phyloP scores from a whole-genome alignment of 2,329 filamentous ascomycete genomes.

The Colletotrichum liaoningense region DNA sequence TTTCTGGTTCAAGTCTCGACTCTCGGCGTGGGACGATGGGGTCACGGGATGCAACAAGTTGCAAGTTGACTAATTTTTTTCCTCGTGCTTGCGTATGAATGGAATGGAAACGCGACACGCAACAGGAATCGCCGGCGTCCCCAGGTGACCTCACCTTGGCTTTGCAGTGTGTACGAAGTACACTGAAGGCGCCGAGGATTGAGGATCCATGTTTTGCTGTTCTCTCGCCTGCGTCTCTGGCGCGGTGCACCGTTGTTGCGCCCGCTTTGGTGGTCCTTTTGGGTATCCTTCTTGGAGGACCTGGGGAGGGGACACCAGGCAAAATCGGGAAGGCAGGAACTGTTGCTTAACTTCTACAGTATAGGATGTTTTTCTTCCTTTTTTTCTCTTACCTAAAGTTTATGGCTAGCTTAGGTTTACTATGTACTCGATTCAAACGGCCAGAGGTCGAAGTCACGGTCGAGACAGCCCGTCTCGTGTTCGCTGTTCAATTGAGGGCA shows the following conservation, averaged over 20 bases:
- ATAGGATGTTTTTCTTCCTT: background rate
- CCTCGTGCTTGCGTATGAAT: background rate
- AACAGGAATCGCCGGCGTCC: background rate
- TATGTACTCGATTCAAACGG: conserved; percentile 3
- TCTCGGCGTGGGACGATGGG: background rate
- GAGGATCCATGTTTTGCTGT: background rate
- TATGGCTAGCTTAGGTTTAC: background rate
- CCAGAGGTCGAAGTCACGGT: no score
- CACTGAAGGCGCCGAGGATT: conserved; percentile 7
- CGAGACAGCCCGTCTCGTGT: conserved; percentile 4
- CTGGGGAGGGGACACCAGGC: conserved; percentile 6
- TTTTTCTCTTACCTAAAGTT: conserved; percentile 7
- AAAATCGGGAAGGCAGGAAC: conserved; percentile 21
- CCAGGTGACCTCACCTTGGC: conserved; percentile 14
- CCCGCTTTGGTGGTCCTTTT: background rate
- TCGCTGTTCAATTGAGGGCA: background rate
- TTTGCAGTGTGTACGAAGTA: background rate
- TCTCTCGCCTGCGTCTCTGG: background rate
- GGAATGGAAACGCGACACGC: background rate
- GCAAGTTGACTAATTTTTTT: background rate
- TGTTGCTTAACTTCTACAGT: no score
- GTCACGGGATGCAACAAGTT: background rate
- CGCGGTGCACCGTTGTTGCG: background rate
- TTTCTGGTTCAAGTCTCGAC: background rate
- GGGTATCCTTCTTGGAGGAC: background rate